phyloP scores from a whole-genome alignment of 1,284 basidiomycete species.

The Ceratobasidium sp. region DNA sequence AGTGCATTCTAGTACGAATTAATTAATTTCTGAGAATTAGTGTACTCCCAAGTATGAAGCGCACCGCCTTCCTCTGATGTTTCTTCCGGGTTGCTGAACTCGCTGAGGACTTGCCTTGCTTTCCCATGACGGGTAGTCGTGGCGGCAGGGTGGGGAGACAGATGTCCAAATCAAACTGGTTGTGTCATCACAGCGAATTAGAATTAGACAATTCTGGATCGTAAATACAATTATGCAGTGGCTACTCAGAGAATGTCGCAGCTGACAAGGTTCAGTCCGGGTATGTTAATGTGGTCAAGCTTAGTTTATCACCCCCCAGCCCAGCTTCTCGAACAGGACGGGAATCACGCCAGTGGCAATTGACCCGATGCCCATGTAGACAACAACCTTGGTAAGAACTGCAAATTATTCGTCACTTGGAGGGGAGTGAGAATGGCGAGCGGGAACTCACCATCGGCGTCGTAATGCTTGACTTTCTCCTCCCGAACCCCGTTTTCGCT shows the following conservation, averaged over 20 bases:
- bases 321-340: conserved; percentile 73
- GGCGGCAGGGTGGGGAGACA: neutral
- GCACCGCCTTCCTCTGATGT: conserved; percentile 72
- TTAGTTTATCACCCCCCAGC: conserved; percentile 51
- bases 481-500: conserved; percentile 52
- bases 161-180: conserved; percentile 8
- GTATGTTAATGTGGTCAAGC: neutral
- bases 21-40: conserved; percentile 42
- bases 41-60: neutral
- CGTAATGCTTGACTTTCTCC: conserved; percentile 72
- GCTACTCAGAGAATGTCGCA: conserved; percentile 12
- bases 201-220: conserved; percentile 2
- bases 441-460: conserved; percentile 77
- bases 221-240: conserved; percentile 29
- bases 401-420: neutral
- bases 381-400: conserved; percentile 90
- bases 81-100: conserved; percentile 86
- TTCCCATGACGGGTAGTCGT: conserved; percentile 37
- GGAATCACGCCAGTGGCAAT: conserved; percentile 72
- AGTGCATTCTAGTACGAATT: neutral
- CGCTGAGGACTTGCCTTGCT: conserved; percentile 62
- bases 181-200: conserved; percentile 22
- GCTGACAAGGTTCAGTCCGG: neutral
- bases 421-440: conserved; percentile 15
- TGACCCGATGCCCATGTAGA: conserved; percentile 86